phyloP scores from a whole-genome alignment of 495 filamentous ascomycete species.

The Bacidia gigantensis region DNA sequence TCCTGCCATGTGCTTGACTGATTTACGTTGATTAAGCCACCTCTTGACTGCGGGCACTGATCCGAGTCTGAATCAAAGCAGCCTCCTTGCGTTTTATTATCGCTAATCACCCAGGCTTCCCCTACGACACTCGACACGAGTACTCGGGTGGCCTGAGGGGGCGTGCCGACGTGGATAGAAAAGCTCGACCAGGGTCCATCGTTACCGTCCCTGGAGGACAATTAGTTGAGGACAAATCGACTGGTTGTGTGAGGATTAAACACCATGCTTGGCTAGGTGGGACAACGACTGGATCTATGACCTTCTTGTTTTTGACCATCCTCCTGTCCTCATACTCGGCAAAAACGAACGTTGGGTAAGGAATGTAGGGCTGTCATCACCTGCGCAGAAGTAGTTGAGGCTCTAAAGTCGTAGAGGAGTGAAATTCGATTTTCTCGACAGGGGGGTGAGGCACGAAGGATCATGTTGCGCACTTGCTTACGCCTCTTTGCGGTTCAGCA shows the following conservation, averaged over 20 bases:
- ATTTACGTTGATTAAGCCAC: slow-evolving; percentile 33
- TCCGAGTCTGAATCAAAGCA: slow-evolving; percentile 22
- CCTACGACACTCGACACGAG: slow-evolving; percentile 22
- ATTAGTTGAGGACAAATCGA: neutral
- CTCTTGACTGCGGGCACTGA: slow-evolving; percentile 35
- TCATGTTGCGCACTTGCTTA: no score
- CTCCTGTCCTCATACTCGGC: neutral
- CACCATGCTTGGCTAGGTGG: slow-evolving; percentile 16
- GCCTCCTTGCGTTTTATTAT: slow-evolving; percentile 22
- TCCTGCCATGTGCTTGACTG: slow-evolving; percentile 36
- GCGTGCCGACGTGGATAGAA: slow-evolving; percentile 25
- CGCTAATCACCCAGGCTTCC: slow-evolving; percentile 23
- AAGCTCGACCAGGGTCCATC: slow-evolving; percentile 31
- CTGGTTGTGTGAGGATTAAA: neutral
- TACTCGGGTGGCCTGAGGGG: slow-evolving; percentile 25
- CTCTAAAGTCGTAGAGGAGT: no score
- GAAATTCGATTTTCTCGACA: no score
- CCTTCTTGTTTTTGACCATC: slow-evolving; percentile 2
- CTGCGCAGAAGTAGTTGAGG: no score
- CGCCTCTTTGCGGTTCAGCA: no score
- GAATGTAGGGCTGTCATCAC: neutral
- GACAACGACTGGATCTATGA: slow-evolving; percentile 13
- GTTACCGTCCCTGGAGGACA: slow-evolving; percentile 23
- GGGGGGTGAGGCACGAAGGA: no score
- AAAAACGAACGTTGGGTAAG: neutral